Percentiles rank a stretch among this genome's conserved stretches.
Evolutionary conservation across 768 basidiomycete species (phyloP).

Genomic region (Leccinum sublutescens): DNA sequence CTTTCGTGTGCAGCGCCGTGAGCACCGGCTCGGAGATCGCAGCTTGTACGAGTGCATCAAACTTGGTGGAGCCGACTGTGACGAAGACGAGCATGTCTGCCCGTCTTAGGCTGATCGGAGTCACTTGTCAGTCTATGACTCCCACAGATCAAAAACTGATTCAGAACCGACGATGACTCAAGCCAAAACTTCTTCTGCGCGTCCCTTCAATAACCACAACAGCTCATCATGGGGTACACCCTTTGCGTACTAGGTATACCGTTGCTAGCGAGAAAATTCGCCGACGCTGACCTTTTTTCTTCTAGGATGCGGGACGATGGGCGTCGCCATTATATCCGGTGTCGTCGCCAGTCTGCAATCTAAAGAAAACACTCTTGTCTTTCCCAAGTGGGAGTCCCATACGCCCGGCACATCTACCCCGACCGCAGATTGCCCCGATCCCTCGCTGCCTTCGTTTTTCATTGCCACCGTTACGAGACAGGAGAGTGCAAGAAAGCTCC

Average conservation of each 20-base stretch:
- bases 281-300: conserved; percentile 18
- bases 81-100: conserved; percentile 53
- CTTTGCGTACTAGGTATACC: conserved; percentile 76
- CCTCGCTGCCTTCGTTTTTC: conserved; percentile 74
- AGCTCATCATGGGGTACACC: conserved; percentile 77
- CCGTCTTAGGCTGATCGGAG: neutral
- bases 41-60: conserved; percentile 68
- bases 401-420: conserved; percentile 77
- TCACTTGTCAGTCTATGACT: neutral
- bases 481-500: conserved; percentile 70
- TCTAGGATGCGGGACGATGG: conserved; percentile 98
- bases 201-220: neutral
- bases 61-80: conserved; percentile 89
- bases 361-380: conserved; percentile 30
- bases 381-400: conserved; percentile 63
- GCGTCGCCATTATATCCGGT: conserved; percentile 76
- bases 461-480: conserved; percentile 84
- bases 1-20: too few species aligned
- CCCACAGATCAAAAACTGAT: neutral
- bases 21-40: conserved; percentile 55
- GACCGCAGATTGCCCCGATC: conserved; percentile 49
- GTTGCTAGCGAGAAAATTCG: conserved; percentile 4
- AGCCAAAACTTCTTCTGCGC: neutral
- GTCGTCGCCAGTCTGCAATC: conserved; percentile 80
- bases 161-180: conserved; percentile 11